Base-by-base conservation (phyloP, 2,329 filamentous ascomycete genomes). In the Lizonia empirigonia region DNA sequence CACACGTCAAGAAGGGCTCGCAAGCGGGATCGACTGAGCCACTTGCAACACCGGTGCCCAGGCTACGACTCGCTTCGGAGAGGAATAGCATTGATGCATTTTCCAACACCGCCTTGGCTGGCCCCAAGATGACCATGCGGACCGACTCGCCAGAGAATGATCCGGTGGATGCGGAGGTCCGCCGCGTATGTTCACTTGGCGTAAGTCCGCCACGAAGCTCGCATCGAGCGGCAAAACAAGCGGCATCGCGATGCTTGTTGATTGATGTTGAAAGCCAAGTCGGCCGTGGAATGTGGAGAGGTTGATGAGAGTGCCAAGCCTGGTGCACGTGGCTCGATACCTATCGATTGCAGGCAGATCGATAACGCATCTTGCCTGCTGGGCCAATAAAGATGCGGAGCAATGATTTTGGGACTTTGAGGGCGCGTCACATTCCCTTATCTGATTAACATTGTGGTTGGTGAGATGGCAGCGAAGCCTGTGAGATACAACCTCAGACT, bases 111-210 rank as follows among this genome's bases (percentile, higher is more conserved):
- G 33, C 32, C 60, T 65, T 64, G 60, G 59, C 60, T 37, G 39
- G 42, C 49, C 47, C 36, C 50, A 53, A 45, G 50, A 39, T 44
- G 32, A 41, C 37, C 50, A 40, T 26, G 38, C 62, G 61, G 60
- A 53, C 59, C 58, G 60, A 61, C 53, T 64, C 40, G 55, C 57
- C 57, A 47, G 50, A 44, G 29, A 44, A 53, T 18, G 42, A 30
- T 38, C 44, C 44, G 40, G 44, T 42, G 42, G 36, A 12, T 32
- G 26, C 15, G 32, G 23, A 29, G 26, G 42, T 27, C 37, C 37
- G 30, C 37, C 20, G 36, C 37, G 26, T 33, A 19, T 46, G 23
- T 33, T 24, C 18, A 26, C 49, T 52, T 52, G 42, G 49, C 49
- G n/a, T 22, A n/a, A 32, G 15, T 32, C 30, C 41, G 41, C 36